Base-by-base conservation (phyloP, 164 flowering plant genomes). In the Stephania cephalantha region DNA sequence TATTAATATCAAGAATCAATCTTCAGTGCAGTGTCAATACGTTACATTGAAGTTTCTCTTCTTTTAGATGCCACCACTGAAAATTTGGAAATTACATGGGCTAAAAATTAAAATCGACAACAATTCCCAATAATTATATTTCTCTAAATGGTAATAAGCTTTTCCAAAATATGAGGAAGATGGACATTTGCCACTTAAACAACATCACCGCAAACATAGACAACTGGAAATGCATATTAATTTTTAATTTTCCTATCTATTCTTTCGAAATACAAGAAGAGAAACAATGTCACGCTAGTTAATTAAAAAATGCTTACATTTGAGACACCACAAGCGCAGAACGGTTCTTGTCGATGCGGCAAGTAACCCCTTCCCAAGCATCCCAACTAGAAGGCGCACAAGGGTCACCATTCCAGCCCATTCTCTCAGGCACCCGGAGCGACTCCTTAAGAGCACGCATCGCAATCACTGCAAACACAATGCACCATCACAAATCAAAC, bases 361-460 rank as follows among this genome's bases (percentile, higher is more conserved):
- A 96, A 46, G 97, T 90, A 85, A 96, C 93, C 72, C 99, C 99
- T 77, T 96, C 99, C 99, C 99, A 96, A 76, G 98, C 97, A 88
- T 96, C 98, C 99, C 98, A 96, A 70, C 71, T 80, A 31, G 94
- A 84, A 75, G 99, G 99, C 45, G 98, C 95, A 85, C 99, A 96
- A 17, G 99, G 99, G 82, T 96, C 99, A 46, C 99, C 99, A 83
- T 96, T 96, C 99, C 99, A 96, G 71, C 99, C 99, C 99, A 96
- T 96, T 85, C 99, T 86, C 70, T 86, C 97, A 42, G 98, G 98
- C 74, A 96, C 79, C n/a, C 85, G 86, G 17, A 96, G 89, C 1
- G 99, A 88, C 69, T 88, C 89, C 77, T 92, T 96, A 81, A 96
- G 75, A 69, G 95, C 93, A 78, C 83, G 85, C 98, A 96, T 92